Evolutionary conservation across 345 rosid genomes (phyloP), one percentile per base, ranked within the genome.

Genomic region (Noccaea caerulescens): DNA sequence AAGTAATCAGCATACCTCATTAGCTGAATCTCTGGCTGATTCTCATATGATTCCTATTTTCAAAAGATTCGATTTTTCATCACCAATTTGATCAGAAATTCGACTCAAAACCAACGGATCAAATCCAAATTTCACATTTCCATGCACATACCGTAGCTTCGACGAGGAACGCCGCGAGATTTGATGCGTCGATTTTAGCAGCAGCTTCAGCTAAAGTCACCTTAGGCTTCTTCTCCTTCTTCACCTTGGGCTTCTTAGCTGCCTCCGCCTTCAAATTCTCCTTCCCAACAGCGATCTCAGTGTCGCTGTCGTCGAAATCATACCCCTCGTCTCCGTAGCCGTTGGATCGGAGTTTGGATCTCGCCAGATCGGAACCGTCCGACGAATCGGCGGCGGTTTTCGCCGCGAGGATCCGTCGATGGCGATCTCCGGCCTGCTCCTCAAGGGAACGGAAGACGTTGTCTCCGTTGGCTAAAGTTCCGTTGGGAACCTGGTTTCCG

Each of bases 221-320:
- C 78, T 87, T 87, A 11, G 88, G 92, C 80, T 83, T 87, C 84
- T 85, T 87, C 62, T 78, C 81, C 77, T 85, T 85, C 84, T 85
- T 87, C 9, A 44, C 68, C 78, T 85, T 85, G 10, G 63, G 66
- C 69, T 75, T 78, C 77, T 82, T 82, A 44, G 56, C 68, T 60
- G 54, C 87, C 42, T 59, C 82, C 9, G 44, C 71, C 76, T 72
- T 76, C 54, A 47, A 77, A 73, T 82, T 68, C 72, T 73, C 72
- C 1, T 73, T 73, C 41, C 54, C 45, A 36, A 5, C 72, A 25
- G 41, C 79, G 45, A 52, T 45, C 30, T 72, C 85, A 34, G 18
- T 77, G 13, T 82, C 87, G 64, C 83, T 84, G 8, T 76, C 79
- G 0, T 78, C 81, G 3, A 69, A 82, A 14, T 71, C 81, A 20